Evolutionary conservation across 306 rosid species (phyloP), one percentile per base, ranked within the genome.

Genomic region (Quercus parvula): DNA sequence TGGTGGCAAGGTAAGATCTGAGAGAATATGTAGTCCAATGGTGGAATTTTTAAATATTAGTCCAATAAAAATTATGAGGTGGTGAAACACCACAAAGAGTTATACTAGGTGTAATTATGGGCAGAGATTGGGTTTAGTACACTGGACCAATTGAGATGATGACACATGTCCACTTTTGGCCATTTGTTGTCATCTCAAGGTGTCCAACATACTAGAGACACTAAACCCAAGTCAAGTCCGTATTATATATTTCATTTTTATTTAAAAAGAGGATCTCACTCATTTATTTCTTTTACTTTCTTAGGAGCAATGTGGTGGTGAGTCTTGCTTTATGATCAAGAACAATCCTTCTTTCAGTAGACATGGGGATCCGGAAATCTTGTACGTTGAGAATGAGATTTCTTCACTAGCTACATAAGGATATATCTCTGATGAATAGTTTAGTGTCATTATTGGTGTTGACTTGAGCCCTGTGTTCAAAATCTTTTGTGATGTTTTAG

Each of bases 291-390:
- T 18, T 38, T 62, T 61, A 30, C 10, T 27, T 64, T 70, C 13
- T 71, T 85, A 90, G 97, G 87, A 85, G 64, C 87, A 88, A 75
- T 92, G 96, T 74, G 94, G 92, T 6, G 92, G 86, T 24, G 87
- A 83, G 52, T 90, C 85, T 71, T 92, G 98, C 79, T 94, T 92
- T 76, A 66, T 80, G 78, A 89, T 94, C 31, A 85, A 77, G 78
- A 92, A 92, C 75, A 81, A 87, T 86, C 94, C 91, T 70, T 81
- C 90, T 52, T 90, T 76, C 61, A 51, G 70, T 54, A 76, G 27
- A 57, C 81, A 3, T 2, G 87, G 87, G 61, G 85, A 85, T 86
- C 85, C 91, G n/a, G 91, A 88, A 81, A 89, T 94, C 74, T 77
- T 83, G 97, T 94, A 88, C 1, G 92, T 83, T 59, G 54, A 49